Base-by-base conservation (phyloP, 495 filamentous ascomycete genomes). In the Talaromyces liani region DNA sequence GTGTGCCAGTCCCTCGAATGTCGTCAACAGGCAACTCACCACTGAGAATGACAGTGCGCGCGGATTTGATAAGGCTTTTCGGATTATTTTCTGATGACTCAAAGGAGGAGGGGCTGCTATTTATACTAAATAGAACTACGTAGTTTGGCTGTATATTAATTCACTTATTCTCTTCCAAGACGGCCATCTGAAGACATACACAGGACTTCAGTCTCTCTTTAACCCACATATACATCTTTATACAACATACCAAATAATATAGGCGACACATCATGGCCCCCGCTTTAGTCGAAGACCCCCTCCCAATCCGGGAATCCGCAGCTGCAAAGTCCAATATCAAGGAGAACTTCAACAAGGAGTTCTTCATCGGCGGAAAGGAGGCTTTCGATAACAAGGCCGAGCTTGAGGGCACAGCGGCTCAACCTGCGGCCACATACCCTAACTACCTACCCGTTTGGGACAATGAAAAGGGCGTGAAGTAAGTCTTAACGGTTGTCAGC, bases 401-500 rank as follows among this genome's bases (percentile, higher is more conserved):
- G 62, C 61, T 76, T 24, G 74, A 81, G 62, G 80, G 80, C 8
- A 77, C 77, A 56, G 69, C 67, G 9, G 79, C 74, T 66, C 74
- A 78, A 62, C 69, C 73, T 22, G 73, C 77, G 74, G 87, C 81
- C 0, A 72, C 77, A 12, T 92, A 89, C 69, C 86, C 85, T 1
- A 79, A 92, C 69, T 93, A 93, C 71, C 82, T 93, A 10, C 88
- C 89, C 8, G 87, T 85, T 2, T 93, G 88, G 88, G 82, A 90
- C 66, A 85, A 80, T 67, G 72, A 80, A 69, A 80, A 67, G 62
- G 49, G 45, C 33, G 34, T 59, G 22, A 49, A 66, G 64, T 68
- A 56, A 58, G 69, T 41, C 49, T 24, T 45, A 27, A 36, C 24
- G n/a, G 14, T 34, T 9, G 29, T 31, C 29, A 31, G 5, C 29